Evolutionary conservation across 345 rosid species (phyloP).

Genomic region (Populus euphratica): DNA sequence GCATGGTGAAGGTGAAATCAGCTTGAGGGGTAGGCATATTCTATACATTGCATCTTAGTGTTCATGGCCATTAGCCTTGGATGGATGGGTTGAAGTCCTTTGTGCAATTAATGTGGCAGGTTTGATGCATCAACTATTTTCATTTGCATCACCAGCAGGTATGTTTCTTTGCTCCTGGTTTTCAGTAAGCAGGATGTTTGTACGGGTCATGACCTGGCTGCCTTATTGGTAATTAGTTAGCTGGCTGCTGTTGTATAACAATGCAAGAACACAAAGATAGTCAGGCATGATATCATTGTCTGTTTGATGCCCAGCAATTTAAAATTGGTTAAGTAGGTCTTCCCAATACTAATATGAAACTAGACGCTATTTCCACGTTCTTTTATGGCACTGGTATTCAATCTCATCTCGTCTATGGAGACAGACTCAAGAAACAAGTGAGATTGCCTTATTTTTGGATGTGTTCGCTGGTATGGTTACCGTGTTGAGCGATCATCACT

Average conservation of each 20-base stretch:
- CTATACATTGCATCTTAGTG: slow-evolving; percentile 14
- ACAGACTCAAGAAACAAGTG: neutral
- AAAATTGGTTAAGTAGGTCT: neutral
- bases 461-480: neutral
- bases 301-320: neutral
- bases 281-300: neutral
- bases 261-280: neutral
- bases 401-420: neutral
- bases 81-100: slow-evolving; percentile 13
- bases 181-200: slow-evolving; percentile 7
- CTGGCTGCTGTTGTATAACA: neutral
- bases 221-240: neutral
- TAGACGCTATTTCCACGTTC: neutral
- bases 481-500: neutral
- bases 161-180: slow-evolving; percentile 22
- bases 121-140: slow-evolving; percentile 20
- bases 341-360: neutral
- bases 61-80: slow-evolving; percentile 4
- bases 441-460: neutral
- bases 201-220: neutral
- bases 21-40: slow-evolving; percentile 23
- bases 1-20: slow-evolving; percentile 6
- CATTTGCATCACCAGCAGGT: slow-evolving; percentile 23
- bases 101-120: slow-evolving; percentile 28
- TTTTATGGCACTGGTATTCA: neutral